A percentile compares a stretch with the other conserved stretches of the same genome.
Evolutionary conservation across 2,329 filamentous ascomycete genomes (phyloP).

Genomic region (Ophiostoma sp.): DNA sequence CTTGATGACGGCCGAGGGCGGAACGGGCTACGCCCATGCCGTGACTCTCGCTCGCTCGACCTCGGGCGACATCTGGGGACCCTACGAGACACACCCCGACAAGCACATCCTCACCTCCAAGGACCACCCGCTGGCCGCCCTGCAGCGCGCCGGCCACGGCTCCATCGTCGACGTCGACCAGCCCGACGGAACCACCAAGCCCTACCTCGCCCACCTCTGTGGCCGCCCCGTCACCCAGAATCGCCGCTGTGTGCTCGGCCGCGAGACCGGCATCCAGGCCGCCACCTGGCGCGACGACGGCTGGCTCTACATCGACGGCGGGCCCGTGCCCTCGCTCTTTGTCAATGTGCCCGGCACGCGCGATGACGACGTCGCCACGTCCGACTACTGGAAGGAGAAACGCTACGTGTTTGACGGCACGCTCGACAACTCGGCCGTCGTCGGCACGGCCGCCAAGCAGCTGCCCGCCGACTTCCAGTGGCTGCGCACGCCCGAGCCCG

Average conservation of each 20-base stretch:
- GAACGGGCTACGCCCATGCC: conserved; percentile 55
- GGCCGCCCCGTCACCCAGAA: conserved; percentile 49
- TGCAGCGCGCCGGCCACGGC: conserved; percentile 51
- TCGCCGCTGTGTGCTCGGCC: conserved; percentile 49
- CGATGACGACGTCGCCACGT: conserved; percentile 34
- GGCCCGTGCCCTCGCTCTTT: conserved; percentile 49
- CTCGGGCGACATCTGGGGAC: conserved; percentile 48
- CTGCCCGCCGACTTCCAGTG: conserved; percentile 53
- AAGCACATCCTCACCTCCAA: conserved; percentile 54
- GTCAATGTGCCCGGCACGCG: conserved; percentile 47
- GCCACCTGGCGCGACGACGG: conserved; percentile 55
- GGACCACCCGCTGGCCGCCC: conserved; percentile 43
- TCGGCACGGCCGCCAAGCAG: conserved; percentile 24
- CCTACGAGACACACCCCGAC: conserved; percentile 56
- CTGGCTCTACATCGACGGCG: conserved; percentile 58
- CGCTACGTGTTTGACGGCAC: conserved; percentile 44
- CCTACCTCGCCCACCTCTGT: conserved; percentile 50
- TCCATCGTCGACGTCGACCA: conserved; percentile 41
- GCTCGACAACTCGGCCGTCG: conserved; percentile 45
- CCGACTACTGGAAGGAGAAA: conserved; percentile 46
- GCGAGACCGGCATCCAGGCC: conserved; percentile 55
- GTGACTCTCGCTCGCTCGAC: conserved; percentile 52
- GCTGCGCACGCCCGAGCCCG: conserved; percentile 51
- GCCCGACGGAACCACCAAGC: conserved; percentile 41
- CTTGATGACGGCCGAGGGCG: conserved; percentile 55